Base-by-base conservation (phyloP, 768 basidiomycete species). In the Leccinum barrowsii region DNA sequence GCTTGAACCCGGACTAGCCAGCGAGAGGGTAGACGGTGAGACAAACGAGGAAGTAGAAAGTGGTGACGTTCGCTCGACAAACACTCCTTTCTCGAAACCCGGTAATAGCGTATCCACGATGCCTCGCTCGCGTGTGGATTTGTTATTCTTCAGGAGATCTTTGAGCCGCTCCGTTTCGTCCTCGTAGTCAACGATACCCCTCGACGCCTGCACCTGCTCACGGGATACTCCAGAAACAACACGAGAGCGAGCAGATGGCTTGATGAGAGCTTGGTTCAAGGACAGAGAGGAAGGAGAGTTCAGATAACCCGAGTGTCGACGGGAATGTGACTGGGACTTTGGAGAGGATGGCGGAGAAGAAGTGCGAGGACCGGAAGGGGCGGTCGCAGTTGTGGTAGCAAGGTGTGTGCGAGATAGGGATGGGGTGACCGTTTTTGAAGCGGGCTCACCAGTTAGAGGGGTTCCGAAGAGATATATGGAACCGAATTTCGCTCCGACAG, bases 151-250 rank as follows among this genome's bases (percentile, higher is more conserved):
- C 32, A 93, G 70, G 67, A 93, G 77, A 35, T 85, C 86, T 67
- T 88, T 90, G 60, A 93, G 76, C 63, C 84, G 86, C 55, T 85
- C 86, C 2, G 86, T 78, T 66, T 93, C 91, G 47, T 91, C 88
- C 2, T 92, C 91, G 57, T 85, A 90, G 67, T 93, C 92, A 2
- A 92, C 86, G 65, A 82, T 86, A 63, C 85, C 90, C 73, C 82
- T 90, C 0, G 89, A 84, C 0, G 90, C 91, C 68, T 92, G 87
- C 0, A 82, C 89, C 59, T 82, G 81, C 59, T 90, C 87, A 8
- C 76, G 76, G 7, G 84, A 89, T 5, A 93, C 74, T 11, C 84
- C 86, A n/a, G 90, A 87, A 1, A 90, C 87, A 5, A 87, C 80
- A 5, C 82, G 79, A 17, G 87, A 80, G 52, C 84, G 81, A 26